phyloP scores from a whole-genome alignment of 495 filamentous ascomycete species.

The Durotheca rogersii region DNA sequence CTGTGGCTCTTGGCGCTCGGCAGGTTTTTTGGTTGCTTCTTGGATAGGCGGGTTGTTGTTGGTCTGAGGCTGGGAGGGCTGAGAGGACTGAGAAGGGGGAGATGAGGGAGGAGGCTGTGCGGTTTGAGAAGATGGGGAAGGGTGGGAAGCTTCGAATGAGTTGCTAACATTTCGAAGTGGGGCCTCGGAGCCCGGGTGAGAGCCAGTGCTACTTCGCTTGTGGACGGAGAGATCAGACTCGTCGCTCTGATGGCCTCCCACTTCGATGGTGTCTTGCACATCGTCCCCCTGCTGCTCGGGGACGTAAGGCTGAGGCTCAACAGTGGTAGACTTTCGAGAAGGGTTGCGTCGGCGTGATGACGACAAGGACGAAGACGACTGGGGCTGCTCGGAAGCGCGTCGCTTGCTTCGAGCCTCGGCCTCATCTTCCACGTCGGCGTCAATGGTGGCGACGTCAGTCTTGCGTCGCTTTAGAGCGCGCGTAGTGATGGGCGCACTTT shows the following conservation, averaged over 20 bases:
- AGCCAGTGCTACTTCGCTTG: slow-evolving; percentile 19
- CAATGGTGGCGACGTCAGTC: slow-evolving; percentile 22
- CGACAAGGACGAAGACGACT: no score
- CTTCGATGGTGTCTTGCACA: slow-evolving; percentile 52
- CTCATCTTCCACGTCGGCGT: slow-evolving; percentile 34
- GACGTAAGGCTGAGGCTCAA: slow-evolving; percentile 31
- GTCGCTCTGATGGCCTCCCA: slow-evolving; percentile 40
- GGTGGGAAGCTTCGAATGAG: not conserved
- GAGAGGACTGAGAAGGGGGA: not conserved
- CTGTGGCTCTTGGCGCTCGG: not conserved
- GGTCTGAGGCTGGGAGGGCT: not conserved
- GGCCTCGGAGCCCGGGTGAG: slow-evolving; percentile 12
- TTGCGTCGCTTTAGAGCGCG: slow-evolving; percentile 35
- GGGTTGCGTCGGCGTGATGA: slow-evolving; percentile 39
- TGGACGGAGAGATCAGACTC: slow-evolving; percentile 25
- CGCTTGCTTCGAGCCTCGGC: slow-evolving; percentile 34
- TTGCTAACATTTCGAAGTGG: not conserved
- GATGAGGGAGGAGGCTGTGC: not conserved
- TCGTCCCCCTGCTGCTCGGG: slow-evolving; percentile 39
- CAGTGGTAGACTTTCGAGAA: slow-evolving; percentile 35
- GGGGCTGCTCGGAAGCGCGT: slow-evolving; percentile 35
- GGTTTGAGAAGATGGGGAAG: not conserved
- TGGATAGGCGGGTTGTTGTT: not conserved
- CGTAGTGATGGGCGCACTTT: slow-evolving; percentile 25
- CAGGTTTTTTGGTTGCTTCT: not conserved